Evolutionary conservation across 2,329 filamentous ascomycete species (phyloP), one percentile per base, ranked within the genome.

Genomic region (Pseudogymnoascus sp.): DNA sequence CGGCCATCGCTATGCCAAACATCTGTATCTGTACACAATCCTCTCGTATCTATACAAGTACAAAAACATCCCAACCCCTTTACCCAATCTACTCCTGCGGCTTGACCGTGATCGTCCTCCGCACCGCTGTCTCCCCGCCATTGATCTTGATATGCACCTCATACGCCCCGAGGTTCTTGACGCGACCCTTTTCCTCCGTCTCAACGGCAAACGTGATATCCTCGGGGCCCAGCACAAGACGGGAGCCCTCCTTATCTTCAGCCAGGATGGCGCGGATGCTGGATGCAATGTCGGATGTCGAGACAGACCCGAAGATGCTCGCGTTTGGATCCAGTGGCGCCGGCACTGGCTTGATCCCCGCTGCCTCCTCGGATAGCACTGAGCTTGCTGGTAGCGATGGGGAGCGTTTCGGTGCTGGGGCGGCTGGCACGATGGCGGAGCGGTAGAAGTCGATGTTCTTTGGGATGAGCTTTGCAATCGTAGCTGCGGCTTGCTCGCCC

Each of bases 141-240:
- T 78, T 77, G 58, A 82, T 68, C 64, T 69, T 74, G 62, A 85
- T 79, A 69, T 81, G 78, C 45, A 83, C 73, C 63, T 77, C 75
- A 70, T 78, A 84, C 61, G 77, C 74, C 49, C 82, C 82, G 19
- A 84, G 67, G 65, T 78, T 72, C 74, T 83, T 83, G 55, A 85
- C 76, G 45, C 77, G 76, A 63, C 76, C 76, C 29, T 71, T 68
- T 33, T 72, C 72, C 41, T 74, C 72, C 10, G 72, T 70, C 38
- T 70, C 61, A 19, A 74, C 72, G 59, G 81, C 69, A 67, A 84
- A 83, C 6, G 69, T 73, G 37, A 85, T 75, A 65, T 84, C 78
- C 35, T 77, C 74, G 60, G 82, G 76, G 2, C 73, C 72, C 21
- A 85, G 63, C 16, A 79, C 74, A 2, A 85, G 76, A 16, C 77